A percentile compares a stretch with the other conserved stretches of the same genome.
Conservation (phyloP, 164 flowering plant genomes). For the Vitis rotundifolia region DNA sequence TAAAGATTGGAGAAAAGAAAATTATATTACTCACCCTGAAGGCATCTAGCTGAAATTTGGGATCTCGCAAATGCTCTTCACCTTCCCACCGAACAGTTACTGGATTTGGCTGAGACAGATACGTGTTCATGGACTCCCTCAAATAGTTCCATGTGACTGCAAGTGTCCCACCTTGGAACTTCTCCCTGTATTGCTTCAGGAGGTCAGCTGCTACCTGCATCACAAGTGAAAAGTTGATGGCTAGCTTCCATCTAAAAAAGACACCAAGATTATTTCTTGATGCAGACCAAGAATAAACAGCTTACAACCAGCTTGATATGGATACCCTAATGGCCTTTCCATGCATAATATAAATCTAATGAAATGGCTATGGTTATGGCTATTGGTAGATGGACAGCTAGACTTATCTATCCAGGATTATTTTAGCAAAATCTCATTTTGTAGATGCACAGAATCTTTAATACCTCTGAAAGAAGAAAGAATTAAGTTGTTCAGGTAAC, state of each 20-base stretch:
- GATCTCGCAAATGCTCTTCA: conserved; percentile 85
- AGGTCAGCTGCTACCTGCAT: conserved; percentile 84
- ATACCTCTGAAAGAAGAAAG: no score
- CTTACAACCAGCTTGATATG: background rate
- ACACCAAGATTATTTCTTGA: background rate
- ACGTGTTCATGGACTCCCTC: conserved; percentile 85
- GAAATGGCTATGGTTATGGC: background rate
- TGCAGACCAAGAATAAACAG: background rate
- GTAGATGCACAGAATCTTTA: no score
- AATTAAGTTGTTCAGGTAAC: background rate
- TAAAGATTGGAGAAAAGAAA: background rate
- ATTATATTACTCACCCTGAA: conserved; percentile 62
- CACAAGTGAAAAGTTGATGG: conserved; percentile 4
- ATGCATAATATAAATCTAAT: background rate
- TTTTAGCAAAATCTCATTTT: background rate
- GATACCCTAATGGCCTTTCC: background rate
- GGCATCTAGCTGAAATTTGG: conserved; percentile 91
- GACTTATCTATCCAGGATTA: background rate
- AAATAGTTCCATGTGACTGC: conserved; percentile 93
- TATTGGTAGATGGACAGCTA: background rate
- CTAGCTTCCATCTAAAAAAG: background rate
- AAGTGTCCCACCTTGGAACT: conserved; percentile 87
- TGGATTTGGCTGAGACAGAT: conserved; percentile 93
- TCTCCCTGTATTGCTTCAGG: conserved; percentile 85
- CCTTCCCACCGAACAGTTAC: conserved; percentile 96